Evolutionary conservation across 2,329 filamentous ascomycete genomes (phyloP).

Genomic region (Neopestalotiopsis sp.): DNA sequence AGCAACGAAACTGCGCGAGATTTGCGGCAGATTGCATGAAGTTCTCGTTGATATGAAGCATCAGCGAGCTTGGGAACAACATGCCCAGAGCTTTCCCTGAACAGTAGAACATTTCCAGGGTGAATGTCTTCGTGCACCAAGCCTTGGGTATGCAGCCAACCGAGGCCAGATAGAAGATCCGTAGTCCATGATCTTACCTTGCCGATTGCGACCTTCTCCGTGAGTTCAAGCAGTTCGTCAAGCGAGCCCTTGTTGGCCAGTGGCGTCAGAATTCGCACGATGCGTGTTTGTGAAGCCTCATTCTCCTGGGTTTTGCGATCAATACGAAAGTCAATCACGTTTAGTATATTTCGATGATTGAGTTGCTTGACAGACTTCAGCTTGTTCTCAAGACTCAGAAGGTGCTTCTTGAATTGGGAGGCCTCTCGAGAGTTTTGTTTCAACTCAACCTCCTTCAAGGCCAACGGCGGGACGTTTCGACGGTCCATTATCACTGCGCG

Average conservation of each 20-base stretch:
- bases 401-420: constrained; percentile 73
- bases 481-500: constrained; percentile 67
- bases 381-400: constrained; percentile 77
- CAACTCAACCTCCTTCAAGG: constrained; percentile 74
- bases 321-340: constrained; percentile 84
- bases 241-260: constrained; percentile 84
- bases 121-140: constrained; percentile 86
- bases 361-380: constrained; percentile 78
- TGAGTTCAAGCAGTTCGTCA: constrained; percentile 79
- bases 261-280: constrained; percentile 76
- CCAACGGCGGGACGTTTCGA: constrained; percentile 66
- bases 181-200: constrained; percentile 90
- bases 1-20: constrained; percentile 57
- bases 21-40: constrained; percentile 66
- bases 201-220: constrained; percentile 74
- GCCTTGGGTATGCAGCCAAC: constrained; percentile 84
- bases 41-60: constrained; percentile 70
- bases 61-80: constrained; percentile 78
- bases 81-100: constrained; percentile 70
- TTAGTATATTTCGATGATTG: constrained; percentile 77
- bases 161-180: constrained; percentile 86
- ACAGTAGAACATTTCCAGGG: constrained; percentile 78
- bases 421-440: constrained; percentile 62
- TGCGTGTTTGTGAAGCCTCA: constrained; percentile 61
- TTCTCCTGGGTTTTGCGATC: constrained; percentile 53